These are phyloP conservation scores for Cutaneotrichosporon sp. DNA, from an alignment of 1,284 basidiomycete genomes.

Conservation along the genomic window DNA sequence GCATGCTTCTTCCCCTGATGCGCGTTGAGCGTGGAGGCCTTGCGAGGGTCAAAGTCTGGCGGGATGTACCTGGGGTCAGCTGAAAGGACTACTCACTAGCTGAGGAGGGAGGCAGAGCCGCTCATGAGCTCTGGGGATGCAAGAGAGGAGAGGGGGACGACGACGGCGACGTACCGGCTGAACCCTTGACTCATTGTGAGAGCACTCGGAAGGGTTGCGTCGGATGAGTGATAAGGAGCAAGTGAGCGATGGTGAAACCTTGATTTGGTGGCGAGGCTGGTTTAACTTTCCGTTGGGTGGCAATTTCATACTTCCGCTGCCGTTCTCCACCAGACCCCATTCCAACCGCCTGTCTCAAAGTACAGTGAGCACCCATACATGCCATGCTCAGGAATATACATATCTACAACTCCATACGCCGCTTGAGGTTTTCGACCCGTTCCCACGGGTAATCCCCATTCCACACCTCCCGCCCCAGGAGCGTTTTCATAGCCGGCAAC, in stretches of 20 bases:
- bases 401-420: slow-evolving; percentile 5
- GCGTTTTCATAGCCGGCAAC: slow-evolving; percentile 23
- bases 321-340: too few relatives aligned
- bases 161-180: slow-evolving; percentile 56
- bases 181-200: slow-evolving; percentile 54
- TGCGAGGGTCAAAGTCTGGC: slow-evolving; percentile 79
- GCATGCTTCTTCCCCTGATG: slow-evolving; percentile 81
- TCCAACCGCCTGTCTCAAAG: too few relatives aligned
- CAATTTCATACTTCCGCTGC: too few relatives aligned
- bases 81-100: too few relatives aligned
- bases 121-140: too few relatives aligned
- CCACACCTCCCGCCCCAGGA: slow-evolving; percentile 29
- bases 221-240: background rate
- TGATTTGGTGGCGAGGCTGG: too few relatives aligned
- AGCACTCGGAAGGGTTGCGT: background rate
- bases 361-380: too few relatives aligned
- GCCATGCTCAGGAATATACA: too few relatives aligned
- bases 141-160: too few relatives aligned
- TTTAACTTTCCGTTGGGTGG: too few relatives aligned
- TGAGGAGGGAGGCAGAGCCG: background rate
- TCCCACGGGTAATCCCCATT: slow-evolving; percentile 27
- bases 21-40: slow-evolving; percentile 74
- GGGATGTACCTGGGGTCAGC: slow-evolving; percentile 74
- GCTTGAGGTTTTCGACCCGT: slow-evolving; percentile 19
- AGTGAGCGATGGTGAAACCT: background rate